Conservation (phyloP, 2,329 filamentous ascomycete species). For the Talaromyces sp. region DNA sequence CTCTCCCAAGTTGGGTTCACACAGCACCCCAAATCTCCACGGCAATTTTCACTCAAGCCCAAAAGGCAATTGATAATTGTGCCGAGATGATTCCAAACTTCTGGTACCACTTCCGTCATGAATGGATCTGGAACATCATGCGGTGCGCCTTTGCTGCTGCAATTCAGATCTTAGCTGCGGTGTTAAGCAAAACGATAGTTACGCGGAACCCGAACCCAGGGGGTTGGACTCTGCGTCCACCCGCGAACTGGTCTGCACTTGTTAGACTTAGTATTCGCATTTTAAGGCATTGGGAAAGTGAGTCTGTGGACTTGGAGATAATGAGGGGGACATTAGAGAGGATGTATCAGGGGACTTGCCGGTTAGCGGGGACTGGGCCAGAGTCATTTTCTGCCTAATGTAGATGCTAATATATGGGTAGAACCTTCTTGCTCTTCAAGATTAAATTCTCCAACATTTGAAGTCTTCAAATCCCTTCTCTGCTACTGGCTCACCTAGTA, state of each 20-base stretch:
- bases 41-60: constrained; percentile 17
- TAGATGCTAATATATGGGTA: not conserved
- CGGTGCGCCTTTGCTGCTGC: constrained; percentile 20
- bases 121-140: constrained; percentile 26
- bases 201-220: not conserved
- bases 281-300: constrained; percentile 18
- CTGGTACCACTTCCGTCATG: constrained; percentile 26
- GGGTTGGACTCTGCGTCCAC: not conserved
- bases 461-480: no score
- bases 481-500: no score
- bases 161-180: constrained; percentile 22
- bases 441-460: no score
- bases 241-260: constrained; percentile 23
- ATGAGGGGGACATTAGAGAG: constrained; percentile 24
- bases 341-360: constrained; percentile 27
- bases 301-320: constrained; percentile 24
- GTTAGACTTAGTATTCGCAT: constrained; percentile 22
- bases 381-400: constrained; percentile 10
- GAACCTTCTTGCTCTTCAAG: not conserved
- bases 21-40: constrained; percentile 8
- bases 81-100: constrained; percentile 20
- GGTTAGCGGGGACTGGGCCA: constrained; percentile 17
- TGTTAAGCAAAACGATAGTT: constrained; percentile 13
- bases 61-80: constrained; percentile 25
- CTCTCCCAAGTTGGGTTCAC: constrained; percentile 19